Evolutionary conservation across 148 eudicot species (phyloP), one percentile per base, ranked within the genome.

Genomic region (Mesembryanthemum crystallinum): DNA sequence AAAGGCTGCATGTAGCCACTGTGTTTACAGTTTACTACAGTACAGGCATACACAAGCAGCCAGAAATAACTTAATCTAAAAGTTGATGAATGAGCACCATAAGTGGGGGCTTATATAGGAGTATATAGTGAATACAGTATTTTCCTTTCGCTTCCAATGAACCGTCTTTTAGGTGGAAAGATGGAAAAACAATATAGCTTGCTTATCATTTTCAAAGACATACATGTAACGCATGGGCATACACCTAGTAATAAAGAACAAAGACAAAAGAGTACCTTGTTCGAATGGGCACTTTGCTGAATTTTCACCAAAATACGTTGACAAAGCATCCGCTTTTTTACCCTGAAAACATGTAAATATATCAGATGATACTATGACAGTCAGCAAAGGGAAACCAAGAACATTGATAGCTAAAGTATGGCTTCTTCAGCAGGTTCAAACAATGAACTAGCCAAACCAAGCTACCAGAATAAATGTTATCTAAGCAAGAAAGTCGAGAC

Each of bases 271-370:
- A 67, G 37, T 88, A 92, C 98, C 97, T 94, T 94, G 96, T 73
- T 94, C 98, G 78, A 92, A 94, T 35, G 97, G 92, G 76, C 88
- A 86, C 80, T 91, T 91, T 57, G 89, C 89, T 29, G 98, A 97
- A 86, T 94, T 97, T 90, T 94, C 98, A 65, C 98, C 98, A 30
- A 94, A 94, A 73, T 94, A 94, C 82, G 86, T 83, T 72, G 92
- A 89, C 83, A 94, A 79, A 52, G 92, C 93, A 83, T 94, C 98
- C 9, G 96, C 97, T 80, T 86, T 89, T 70, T 87, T 87, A 71
- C 97, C 98, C 98, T 94, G 82, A 52, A 76, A 81, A 76, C 61
- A 73, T 24, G 73, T 24, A 45, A 57, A 18, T 32, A 14, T 9
- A 17, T 32, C 18, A 52, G 62, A 29, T 30, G 18, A 33, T 5